Percentiles rank a stretch among this genome's conserved stretches.
These are phyloP conservation scores for Fusarium camptoceras DNA, from an alignment of 2,329 filamentous ascomycete species.

Conservation along the genomic window DNA sequence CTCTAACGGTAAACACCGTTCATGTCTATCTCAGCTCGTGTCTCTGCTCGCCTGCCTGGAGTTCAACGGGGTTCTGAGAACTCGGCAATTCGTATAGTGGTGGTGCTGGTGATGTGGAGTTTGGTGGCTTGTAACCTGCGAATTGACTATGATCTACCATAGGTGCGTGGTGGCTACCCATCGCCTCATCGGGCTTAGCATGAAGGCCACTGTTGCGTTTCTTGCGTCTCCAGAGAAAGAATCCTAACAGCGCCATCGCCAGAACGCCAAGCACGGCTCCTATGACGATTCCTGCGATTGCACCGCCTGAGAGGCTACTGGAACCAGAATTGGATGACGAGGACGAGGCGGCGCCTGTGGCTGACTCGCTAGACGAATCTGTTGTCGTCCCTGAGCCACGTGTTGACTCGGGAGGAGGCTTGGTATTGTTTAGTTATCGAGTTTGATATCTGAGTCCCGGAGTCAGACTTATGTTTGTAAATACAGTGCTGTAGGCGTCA, in stretches of 20 bases:
- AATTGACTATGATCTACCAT: background rate
- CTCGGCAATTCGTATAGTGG: background rate
- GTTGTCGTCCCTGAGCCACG: background rate
- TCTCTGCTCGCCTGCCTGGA: background rate
- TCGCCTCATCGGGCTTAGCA: background rate
- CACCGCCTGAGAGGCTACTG: background rate
- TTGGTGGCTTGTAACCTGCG: background rate
- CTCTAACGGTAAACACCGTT: background rate
- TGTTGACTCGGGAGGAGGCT: background rate
- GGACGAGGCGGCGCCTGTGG: background rate
- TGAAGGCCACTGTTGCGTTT: background rate
- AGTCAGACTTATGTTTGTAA: background rate
- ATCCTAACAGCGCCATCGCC: background rate
- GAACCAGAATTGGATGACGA: background rate
- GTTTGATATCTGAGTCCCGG: accelerated
- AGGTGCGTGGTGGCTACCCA: background rate
- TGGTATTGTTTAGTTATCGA: background rate
- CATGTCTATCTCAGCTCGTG: background rate
- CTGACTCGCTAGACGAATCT: background rate
- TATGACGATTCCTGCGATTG: background rate
- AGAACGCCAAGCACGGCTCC: background rate
- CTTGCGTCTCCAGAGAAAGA: background rate
- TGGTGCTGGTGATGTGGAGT: background rate
- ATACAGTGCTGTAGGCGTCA: background rate
- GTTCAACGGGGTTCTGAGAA: background rate